These are phyloP conservation scores for Mucor racemosus DNA, from an alignment of 371 early-diverging fungal genomes.

Conservation along the genomic window DNA sequence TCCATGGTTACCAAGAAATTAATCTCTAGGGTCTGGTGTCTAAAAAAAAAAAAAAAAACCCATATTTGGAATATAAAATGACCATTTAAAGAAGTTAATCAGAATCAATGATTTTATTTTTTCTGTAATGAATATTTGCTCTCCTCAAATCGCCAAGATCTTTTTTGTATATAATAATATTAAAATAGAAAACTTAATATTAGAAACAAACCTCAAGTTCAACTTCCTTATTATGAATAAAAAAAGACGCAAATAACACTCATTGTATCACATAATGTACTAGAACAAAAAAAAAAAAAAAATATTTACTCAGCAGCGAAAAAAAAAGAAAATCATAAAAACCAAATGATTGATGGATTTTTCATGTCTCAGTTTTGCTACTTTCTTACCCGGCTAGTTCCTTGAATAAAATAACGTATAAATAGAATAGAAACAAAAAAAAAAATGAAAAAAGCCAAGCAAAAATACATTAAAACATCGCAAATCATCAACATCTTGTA, in stretches of 20 bases:
- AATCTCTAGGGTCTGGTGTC: neutral
- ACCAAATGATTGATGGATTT: neutral
- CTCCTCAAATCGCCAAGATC: neutral
- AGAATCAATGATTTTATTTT: neutral
- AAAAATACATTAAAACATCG: neutral
- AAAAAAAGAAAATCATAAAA: neutral
- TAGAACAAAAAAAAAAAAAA: constrained; percentile 2
- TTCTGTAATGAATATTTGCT: neutral
- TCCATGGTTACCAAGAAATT: neutral
- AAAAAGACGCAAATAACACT: neutral
- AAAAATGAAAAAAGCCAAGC: neutral
- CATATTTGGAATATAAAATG: neutral
- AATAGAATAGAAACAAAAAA: neutral
- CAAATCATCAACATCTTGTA: neutral
- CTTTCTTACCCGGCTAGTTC: neutral
- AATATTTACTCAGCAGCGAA: neutral
- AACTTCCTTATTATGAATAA: neutral
- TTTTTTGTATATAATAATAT: neutral
- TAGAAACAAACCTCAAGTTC: neutral
- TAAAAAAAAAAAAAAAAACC: neutral
- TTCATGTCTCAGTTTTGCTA: neutral
- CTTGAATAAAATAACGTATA: neutral
- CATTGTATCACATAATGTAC: neutral
- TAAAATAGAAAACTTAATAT: neutral
- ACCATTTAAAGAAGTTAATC: constrained; percentile 4